A percentile compares a stretch with the other conserved stretches of the same genome.
Conservation (phyloP, 139 green algal species). For the Desmodesmus armatus region DNA sequence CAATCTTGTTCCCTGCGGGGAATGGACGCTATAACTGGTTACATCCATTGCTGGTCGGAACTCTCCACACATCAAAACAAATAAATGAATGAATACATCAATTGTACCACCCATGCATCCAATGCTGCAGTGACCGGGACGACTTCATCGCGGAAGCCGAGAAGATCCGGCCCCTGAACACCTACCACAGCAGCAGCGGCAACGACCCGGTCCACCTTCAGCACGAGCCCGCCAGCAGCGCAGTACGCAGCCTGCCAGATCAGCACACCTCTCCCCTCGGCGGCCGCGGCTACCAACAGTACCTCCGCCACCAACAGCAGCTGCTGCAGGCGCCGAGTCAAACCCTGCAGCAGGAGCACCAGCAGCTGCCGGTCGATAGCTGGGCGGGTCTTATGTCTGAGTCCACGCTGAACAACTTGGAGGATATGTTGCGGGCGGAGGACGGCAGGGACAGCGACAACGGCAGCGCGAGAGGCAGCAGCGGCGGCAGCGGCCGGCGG, state of each 20-base stretch:
- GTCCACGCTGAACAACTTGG: too few species aligned
- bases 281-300: background rate
- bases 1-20: too few species aligned
- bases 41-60: too few species aligned
- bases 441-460: too few species aligned
- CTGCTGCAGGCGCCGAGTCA: background rate
- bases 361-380: too few species aligned
- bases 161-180: slow-evolving; percentile 13
- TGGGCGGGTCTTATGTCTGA: too few species aligned
- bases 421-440: too few species aligned
- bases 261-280: background rate
- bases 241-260: background rate
- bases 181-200: slow-evolving; percentile 19
- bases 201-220: background rate
- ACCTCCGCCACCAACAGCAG: background rate
- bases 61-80: too few species aligned
- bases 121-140: slow-evolving; percentile 16
- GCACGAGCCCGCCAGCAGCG: background rate
- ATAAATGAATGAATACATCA: background rate
- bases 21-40: too few species aligned
- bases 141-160: slow-evolving; percentile 10
- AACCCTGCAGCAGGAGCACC: background rate
- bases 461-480: too few species aligned
- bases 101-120: background rate
- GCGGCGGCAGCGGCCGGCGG: too few species aligned